These are phyloP conservation scores for Circinella minor DNA, from an alignment of 371 early-diverging fungal genomes.

Conservation along the genomic window DNA sequence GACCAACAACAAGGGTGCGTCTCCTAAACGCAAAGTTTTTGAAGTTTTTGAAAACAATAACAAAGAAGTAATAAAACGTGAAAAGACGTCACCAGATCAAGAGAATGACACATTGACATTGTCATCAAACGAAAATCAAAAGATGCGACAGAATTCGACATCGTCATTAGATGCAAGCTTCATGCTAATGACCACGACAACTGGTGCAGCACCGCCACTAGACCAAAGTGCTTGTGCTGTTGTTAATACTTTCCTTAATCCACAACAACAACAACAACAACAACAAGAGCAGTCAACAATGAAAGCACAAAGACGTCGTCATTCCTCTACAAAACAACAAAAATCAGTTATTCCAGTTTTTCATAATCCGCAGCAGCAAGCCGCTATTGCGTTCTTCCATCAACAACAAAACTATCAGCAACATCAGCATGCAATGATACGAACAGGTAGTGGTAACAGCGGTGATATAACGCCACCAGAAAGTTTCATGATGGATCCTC, in stretches of 20 bases:
- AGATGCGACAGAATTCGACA: constrained; percentile 10
- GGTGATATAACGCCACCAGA: neutral
- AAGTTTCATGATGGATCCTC: neutral
- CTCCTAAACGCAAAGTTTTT: neutral
- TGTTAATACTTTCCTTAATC: neutral
- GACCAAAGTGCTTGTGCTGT: constrained; percentile 3
- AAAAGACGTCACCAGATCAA: neutral
- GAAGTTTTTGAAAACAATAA: neutral
- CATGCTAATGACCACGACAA: constrained; percentile 2
- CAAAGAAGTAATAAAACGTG: neutral
- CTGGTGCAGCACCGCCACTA: neutral
- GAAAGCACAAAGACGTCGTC: neutral
- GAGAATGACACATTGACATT: neutral
- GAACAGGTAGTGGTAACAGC: neutral
- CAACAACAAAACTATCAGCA: neutral
- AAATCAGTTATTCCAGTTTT: neutral
- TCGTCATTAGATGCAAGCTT: constrained; percentile 10
- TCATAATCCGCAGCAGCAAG: neutral
- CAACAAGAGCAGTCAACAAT: neutral
- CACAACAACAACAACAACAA: constrained; percentile 5
- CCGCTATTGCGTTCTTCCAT: neutral
- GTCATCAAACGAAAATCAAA: neutral
- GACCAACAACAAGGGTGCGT: neutral
- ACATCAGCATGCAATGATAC: neutral
- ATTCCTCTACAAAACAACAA: neutral